Conservation (phyloP, 352 stramenopile genomes). For the Globisporangium perplexum region DNA sequence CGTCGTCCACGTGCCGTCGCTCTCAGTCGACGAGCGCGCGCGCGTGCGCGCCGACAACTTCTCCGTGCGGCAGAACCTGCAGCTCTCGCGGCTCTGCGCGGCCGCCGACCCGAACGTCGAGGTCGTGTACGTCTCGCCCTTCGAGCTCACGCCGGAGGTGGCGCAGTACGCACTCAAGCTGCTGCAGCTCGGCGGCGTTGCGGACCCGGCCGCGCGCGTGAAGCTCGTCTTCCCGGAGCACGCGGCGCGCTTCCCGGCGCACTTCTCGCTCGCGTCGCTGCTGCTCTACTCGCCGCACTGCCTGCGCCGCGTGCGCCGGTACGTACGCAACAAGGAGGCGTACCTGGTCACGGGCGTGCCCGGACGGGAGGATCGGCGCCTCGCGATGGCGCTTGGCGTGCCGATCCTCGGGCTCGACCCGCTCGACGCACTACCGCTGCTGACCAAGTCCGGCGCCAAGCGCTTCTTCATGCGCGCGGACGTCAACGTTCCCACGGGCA, state of each 20-base stretch:
- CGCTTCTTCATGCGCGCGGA: conserved; percentile 77
- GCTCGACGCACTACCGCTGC: conserved; percentile 34
- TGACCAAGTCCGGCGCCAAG: conserved; percentile 79
- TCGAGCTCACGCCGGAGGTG: conserved; percentile 70
- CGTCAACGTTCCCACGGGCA: conserved; percentile 81
- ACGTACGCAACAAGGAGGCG: conserved; percentile 52
- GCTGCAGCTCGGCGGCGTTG: conserved; percentile 68
- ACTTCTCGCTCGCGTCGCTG: conserved; percentile 77
- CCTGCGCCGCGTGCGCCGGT: conserved; percentile 55
- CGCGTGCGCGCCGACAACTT: conserved; percentile 70
- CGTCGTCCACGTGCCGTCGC: conserved; percentile 77
- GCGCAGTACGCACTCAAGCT: conserved; percentile 83
- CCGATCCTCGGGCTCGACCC: conserved; percentile 69
- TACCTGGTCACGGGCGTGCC: conserved; percentile 75
- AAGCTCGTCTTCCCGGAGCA: conserved; percentile 84
- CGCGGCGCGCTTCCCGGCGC: conserved; percentile 61
- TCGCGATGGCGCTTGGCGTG: conserved; percentile 72
- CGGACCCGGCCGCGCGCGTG: conserved; percentile 54
- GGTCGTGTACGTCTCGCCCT: conserved; percentile 85
- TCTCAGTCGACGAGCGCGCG: conserved; percentile 65
- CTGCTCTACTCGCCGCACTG: conserved; percentile 84
- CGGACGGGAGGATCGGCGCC: conserved; percentile 70
- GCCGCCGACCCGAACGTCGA: conserved; percentile 72
- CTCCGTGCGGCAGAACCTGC: conserved; percentile 71
- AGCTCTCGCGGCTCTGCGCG: conserved; percentile 69